These are phyloP conservation scores for Suhomyces pyralidae DNA, from an alignment of 805 yeast species.

Conservation along the genomic window DNA sequence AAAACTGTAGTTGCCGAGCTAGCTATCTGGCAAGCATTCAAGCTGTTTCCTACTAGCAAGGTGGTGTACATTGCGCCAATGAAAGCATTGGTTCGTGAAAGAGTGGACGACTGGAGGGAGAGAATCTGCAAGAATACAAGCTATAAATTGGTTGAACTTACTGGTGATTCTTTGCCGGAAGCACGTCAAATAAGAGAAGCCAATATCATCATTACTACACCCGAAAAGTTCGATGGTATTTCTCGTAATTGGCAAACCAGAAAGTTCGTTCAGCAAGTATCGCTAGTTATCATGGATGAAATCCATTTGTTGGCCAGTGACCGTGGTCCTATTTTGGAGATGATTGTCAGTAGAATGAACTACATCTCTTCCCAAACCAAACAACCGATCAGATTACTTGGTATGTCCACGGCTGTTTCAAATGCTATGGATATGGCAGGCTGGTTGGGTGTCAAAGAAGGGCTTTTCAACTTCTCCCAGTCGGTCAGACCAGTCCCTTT, in stretches of 20 bases:
- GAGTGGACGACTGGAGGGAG: constrained; percentile 76
- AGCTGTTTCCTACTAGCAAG: constrained; percentile 74
- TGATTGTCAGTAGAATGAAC: constrained; percentile 87
- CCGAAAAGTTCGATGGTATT: constrained; percentile 85
- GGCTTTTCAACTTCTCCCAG: constrained; percentile 75
- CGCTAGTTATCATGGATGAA: constrained; percentile 81
- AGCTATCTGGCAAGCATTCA: constrained; percentile 96
- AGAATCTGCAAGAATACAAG: constrained; percentile 47
- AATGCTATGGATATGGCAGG: constrained; percentile 85
- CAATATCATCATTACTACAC: constrained; percentile 76
- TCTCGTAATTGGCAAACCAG: constrained; percentile 83
- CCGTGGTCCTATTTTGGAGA: constrained; percentile 82
- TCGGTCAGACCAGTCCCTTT: constrained; percentile 84
- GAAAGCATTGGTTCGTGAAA: constrained; percentile 81
- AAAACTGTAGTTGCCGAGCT: constrained; percentile 95
- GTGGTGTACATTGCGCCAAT: constrained; percentile 85
- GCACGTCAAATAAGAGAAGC: constrained; percentile 64
- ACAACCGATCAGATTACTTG: constrained; percentile 61
- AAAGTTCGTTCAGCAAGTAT: constrained; percentile 69
- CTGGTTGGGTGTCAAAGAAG: constrained; percentile 74
- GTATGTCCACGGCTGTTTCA: constrained; percentile 83
- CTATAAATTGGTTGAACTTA: constrained; percentile 65
- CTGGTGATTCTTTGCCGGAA: constrained; percentile 81
- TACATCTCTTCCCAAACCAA: constrained; percentile 60
- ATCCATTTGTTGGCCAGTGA: constrained; percentile 81